Percentiles rank a stretch among this genome's conserved stretches.
phyloP scores from a whole-genome alignment of 2,329 filamentous ascomycete species.

The Albifimbria verrucaria region DNA sequence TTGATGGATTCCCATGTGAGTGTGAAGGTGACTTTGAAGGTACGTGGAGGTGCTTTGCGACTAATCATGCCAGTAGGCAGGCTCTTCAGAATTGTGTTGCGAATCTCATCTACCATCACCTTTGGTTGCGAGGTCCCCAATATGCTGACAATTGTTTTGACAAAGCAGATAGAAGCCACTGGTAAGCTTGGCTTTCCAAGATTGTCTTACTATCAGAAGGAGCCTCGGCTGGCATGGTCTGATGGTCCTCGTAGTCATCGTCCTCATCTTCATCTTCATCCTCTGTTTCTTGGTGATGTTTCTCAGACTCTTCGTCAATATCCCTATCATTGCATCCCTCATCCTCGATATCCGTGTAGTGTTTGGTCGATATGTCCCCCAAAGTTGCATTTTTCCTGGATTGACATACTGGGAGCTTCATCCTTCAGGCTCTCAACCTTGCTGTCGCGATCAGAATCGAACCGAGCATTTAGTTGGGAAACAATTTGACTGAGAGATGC shows the following conservation, averaged over 20 bases:
- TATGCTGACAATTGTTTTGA: background rate
- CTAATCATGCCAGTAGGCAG: background rate
- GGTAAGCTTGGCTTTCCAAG: background rate
- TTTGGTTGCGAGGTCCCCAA: background rate
- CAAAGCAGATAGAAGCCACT: background rate
- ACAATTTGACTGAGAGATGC: background rate
- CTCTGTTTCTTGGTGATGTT: background rate
- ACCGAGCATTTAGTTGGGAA: background rate
- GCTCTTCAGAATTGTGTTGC: background rate
- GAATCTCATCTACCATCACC: background rate
- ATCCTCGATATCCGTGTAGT: background rate
- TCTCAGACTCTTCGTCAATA: background rate
- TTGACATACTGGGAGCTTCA: background rate
- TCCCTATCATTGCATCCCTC: background rate
- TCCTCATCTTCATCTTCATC: background rate
- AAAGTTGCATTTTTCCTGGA: background rate
- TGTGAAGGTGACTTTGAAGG: background rate
- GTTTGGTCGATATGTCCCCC: background rate
- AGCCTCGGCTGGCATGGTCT: background rate
- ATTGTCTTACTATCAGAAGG: background rate
- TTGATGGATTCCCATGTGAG: background rate
- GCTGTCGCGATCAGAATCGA: background rate
- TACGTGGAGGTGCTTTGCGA: background rate
- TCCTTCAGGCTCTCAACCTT: background rate
- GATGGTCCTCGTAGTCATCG: too few species aligned